These are phyloP conservation scores for Penicillium robsamsonii DNA, from an alignment of 495 filamentous ascomycete species.

Conservation along the genomic window DNA sequence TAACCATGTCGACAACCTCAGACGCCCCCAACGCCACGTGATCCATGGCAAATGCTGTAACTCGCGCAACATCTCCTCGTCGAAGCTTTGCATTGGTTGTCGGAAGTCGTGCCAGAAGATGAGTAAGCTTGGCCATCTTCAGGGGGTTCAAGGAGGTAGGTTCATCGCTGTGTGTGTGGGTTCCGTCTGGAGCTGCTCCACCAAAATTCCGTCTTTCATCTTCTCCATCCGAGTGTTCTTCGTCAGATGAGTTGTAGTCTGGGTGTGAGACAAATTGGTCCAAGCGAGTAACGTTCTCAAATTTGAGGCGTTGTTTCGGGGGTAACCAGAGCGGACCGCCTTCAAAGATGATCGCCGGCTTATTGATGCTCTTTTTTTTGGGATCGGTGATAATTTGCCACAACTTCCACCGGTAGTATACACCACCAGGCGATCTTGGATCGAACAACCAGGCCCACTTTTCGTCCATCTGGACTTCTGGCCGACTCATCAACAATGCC, in stretches of 20 bases:
- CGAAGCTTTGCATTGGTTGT: slow-evolving; percentile 70
- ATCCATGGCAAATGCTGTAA: slow-evolving; percentile 87
- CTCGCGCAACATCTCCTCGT: slow-evolving; percentile 80
- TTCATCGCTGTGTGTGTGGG: slow-evolving; percentile 46
- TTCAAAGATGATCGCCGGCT: slow-evolving; percentile 58
- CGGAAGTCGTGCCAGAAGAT: slow-evolving; percentile 77
- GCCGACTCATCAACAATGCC: slow-evolving; percentile 82
- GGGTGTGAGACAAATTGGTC: slow-evolving; percentile 77
- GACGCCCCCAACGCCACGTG: slow-evolving; percentile 77
- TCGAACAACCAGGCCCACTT: slow-evolving; percentile 97
- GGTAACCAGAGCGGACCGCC: slow-evolving; percentile 66
- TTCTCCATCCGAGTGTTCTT: slow-evolving; percentile 81
- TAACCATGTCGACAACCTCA: slow-evolving; percentile 85
- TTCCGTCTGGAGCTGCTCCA: slow-evolving; percentile 50
- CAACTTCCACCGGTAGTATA: slow-evolving; percentile 88
- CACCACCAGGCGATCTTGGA: slow-evolving; percentile 69
- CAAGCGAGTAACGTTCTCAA: slow-evolving; percentile 69
- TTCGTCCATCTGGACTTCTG: slow-evolving; percentile 75
- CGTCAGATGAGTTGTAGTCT: slow-evolving; percentile 84
- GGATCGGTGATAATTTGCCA: slow-evolving; percentile 73
- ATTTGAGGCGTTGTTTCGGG: slow-evolving; percentile 65
- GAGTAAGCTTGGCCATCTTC: slow-evolving; percentile 77
- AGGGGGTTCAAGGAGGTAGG: slow-evolving; percentile 78
- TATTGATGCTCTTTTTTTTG: slow-evolving; percentile 28
- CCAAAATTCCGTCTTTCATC: slow-evolving; percentile 54